Conservation (phyloP, 176 grass and related monocot species). For the Paspalum vaginatum region DNA sequence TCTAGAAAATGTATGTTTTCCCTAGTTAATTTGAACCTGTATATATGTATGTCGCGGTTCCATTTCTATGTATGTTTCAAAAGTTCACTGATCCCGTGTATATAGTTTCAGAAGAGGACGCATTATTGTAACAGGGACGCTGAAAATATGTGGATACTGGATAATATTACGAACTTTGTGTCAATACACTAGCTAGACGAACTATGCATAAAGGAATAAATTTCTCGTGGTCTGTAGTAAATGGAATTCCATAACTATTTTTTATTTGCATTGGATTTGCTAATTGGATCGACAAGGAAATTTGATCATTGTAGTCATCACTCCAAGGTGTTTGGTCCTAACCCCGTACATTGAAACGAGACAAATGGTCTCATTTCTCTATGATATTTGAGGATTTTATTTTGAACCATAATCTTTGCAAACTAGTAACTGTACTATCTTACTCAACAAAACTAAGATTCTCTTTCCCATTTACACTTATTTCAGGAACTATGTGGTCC, state of each 20-base stretch:
- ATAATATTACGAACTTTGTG: not conserved
- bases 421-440: not conserved
- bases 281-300: not conserved
- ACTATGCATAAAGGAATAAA: not conserved
- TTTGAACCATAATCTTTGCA: not conserved
- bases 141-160: not conserved
- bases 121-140: not conserved
- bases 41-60: constrained; percentile 15
- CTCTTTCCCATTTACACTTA: not conserved
- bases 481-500: constrained; percentile 92
- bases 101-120: not conserved
- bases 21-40: not conserved
- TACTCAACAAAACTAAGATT: not conserved
- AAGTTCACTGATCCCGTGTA: not conserved
- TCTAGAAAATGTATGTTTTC: not conserved
- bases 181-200: not conserved
- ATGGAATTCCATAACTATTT: constrained; percentile 1
- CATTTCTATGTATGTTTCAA: not conserved
- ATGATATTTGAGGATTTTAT: not conserved
- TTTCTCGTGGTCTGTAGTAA: constrained; percentile 9
- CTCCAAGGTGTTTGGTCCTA: not conserved
- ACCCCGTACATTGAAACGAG: not conserved
- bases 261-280: not conserved
- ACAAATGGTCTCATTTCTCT: not conserved
- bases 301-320: not conserved